Evolutionary conservation across 2,329 filamentous ascomycete genomes (phyloP), one percentile per base, ranked within the genome.

Genomic region (Penicillium janthinellum): DNA sequence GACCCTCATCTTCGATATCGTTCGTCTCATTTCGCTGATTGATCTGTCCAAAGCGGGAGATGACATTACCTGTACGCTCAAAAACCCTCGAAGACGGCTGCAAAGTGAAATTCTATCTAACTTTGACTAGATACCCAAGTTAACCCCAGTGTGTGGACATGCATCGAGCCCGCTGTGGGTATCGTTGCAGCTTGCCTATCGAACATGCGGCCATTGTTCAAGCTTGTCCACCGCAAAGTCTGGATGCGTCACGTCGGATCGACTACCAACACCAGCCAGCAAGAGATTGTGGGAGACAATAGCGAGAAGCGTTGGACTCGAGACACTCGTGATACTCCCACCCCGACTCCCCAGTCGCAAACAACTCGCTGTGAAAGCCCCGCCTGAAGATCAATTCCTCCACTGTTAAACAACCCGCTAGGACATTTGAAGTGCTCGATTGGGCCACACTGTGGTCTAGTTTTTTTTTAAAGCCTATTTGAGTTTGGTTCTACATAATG

Each of bases 151-250:
- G 70, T 72, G n/a, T 73, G 70, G 71, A 71, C 70, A 14, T 72
- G 69, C 55, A 70, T 73, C 38, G 70, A 73, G 35, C 66, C 69
- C 10, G 67, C 68, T 5, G 68, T 72, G 3, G 70, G 70, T 11
- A 71, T 73, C 22, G 67, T 68, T 2, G 68, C 69, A 0, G 65
- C 67, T 11, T 73, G 70, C 45, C 55, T 73, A 3, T 64, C 67
- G 2, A 73, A 71, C 55, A 70, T 72, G 67, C 66, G 69, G 12
- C 69, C 70, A 8, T 53, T 71, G 14, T 71, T 71, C 56, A 70
- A 67, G 42, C 20, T 65, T 34, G 44, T 62, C 15, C 59, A 67
- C 20, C 39, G 54, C 6, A 64, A 62, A 22, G 57, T 64, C 28
- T 67, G 61, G 64, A 55, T 58, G 7, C 56, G 42, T 5, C 42